Evolutionary conservation across 2,329 filamentous ascomycete species (phyloP), one percentile per base, ranked within the genome.

Genomic region (Microthyrium microscopicum): DNA sequence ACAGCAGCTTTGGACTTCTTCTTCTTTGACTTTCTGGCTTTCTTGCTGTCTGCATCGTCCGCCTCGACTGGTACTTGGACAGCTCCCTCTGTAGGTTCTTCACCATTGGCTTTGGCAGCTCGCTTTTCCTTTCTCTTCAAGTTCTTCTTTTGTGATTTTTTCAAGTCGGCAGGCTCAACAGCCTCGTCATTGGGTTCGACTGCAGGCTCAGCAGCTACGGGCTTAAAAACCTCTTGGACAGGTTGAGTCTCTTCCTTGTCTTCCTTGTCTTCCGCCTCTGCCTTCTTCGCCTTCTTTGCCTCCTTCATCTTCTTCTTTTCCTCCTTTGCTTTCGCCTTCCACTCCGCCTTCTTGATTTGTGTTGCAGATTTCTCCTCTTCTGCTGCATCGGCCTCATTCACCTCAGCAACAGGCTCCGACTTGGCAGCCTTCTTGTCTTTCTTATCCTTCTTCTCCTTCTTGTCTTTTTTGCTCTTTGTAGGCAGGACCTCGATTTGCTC

Each of bases 111-210:
- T 20, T n/a, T 15, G 21, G 17, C 21, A 7, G 18, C 16, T 16
- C 20, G 20, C 21, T 33, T 31, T 25, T 15, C 18, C 24, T 19
- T 33, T 33, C 15, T 33, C 18, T 36, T 43, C 20, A 28, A 35
- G 35, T 38, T 42, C 35, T 40, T 41, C 31, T 33, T 20, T 25
- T 40, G 31, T 34, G 6, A 26, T 15, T 20, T 31, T 19, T 29
- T 17, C 9, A 9, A 16, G 7, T n/a, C n/a, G n/a, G 7, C 26
- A 7, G 17, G 26, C 9, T 15, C 17, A 9, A 29, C 26, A 29
- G 17, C 26, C 9, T 29, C 26, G 26, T 9, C 13, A 16, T 29
- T 29, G 8, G 8, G 11, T 29, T 9, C 26, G 13, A 29, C 9
- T 8, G 8, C 26, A 19, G 18, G 9, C 29, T 31, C 18, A 6